These are phyloP conservation scores for Auxenochlorella pyrenoidosa DNA, from an alignment of 139 green algal species.

Conservation along the genomic window DNA sequence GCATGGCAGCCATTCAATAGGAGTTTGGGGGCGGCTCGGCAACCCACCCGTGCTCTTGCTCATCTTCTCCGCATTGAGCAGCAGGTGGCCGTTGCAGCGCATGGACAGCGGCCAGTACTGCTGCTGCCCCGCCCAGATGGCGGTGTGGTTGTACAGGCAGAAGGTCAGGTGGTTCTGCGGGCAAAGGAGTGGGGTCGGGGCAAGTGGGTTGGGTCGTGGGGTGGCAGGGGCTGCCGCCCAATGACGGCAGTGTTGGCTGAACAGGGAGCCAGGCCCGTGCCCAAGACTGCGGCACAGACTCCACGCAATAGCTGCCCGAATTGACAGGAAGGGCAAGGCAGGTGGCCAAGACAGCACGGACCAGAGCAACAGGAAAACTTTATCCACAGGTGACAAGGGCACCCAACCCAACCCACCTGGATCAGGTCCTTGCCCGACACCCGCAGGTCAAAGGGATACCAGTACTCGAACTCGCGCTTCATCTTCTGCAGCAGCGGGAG, in stretches of 20 bases:
- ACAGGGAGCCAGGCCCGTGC: too few relatives aligned
- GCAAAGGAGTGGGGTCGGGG: too few relatives aligned
- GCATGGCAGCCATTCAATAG: too few relatives aligned
- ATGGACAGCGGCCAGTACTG: conserved; percentile 76
- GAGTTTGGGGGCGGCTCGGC: neutral
- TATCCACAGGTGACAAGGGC: too few relatives aligned
- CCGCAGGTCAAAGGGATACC: conserved; percentile 99
- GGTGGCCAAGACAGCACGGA: too few relatives aligned
- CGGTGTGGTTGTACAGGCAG: conserved; percentile 97
- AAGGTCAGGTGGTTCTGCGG: conserved; percentile 99
- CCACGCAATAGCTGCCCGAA: too few relatives aligned
- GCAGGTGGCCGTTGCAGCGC: conserved; percentile 96
- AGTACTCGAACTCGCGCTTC: conserved; percentile 95
- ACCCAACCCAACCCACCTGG: conserved; percentile 3
- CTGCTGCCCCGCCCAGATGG: conserved; percentile 79
- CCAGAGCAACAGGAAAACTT: too few relatives aligned
- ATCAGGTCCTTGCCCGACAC: conserved; percentile 98
- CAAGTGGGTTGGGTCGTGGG: too few relatives aligned
- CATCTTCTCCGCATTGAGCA: conserved; percentile 99
- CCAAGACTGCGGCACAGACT: too few relatives aligned
- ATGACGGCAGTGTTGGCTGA: too few relatives aligned
- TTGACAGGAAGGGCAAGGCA: too few relatives aligned
- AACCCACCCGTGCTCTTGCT: conserved; percentile 88
- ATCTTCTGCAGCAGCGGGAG: conserved; percentile 61
- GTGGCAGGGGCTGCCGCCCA: too few relatives aligned